Evolutionary conservation across 352 stramenopile species (phyloP).

Genomic region (Aphanomyces invadans): DNA sequence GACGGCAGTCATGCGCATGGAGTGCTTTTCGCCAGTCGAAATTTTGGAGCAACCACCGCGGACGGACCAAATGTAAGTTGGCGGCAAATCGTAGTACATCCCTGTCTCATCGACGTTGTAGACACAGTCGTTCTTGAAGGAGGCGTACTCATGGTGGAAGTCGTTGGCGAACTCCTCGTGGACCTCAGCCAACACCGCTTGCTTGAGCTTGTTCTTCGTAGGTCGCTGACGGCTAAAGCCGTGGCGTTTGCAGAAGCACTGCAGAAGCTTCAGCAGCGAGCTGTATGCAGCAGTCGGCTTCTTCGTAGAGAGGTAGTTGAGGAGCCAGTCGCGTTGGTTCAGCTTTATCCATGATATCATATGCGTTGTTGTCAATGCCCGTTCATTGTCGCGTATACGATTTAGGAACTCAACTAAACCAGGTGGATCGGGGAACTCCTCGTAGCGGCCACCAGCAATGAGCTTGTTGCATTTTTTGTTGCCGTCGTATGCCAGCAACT

Average conservation of each 20-base stretch:
- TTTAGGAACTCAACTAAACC: conserved; percentile 29
- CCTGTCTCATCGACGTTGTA: conserved; percentile 28
- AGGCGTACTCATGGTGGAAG: not conserved
- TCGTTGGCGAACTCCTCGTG: conserved; percentile 20
- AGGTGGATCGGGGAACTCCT: conserved; percentile 20
- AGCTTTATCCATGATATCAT: conserved; percentile 25
- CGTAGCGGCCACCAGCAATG: not conserved
- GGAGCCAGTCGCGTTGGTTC: conserved; percentile 21
- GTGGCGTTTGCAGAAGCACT: conserved; percentile 12
- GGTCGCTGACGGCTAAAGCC: conserved; percentile 27
- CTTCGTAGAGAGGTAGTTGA: conserved; percentile 8
- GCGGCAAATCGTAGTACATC: conserved; percentile 26
- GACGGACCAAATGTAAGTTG: conserved; percentile 23
- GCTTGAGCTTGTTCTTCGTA: conserved; percentile 21
- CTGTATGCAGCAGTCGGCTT: conserved; percentile 15
- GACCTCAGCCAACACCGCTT: conserved; percentile 15
- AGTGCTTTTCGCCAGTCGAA: conserved; percentile 3
- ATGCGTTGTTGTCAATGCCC: conserved; percentile 25
- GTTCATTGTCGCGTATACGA: conserved; percentile 26
- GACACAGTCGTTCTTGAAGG: conserved; percentile 10
- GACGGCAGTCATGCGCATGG: conserved; percentile 22
- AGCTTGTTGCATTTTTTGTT: not conserved
- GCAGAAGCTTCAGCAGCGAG: conserved; percentile 17
- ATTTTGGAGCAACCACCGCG: not conserved
- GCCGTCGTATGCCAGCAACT: not conserved